Base-by-base conservation (phyloP, 495 filamentous ascomycete genomes). In the Aspergillus carlsbadensis region DNA sequence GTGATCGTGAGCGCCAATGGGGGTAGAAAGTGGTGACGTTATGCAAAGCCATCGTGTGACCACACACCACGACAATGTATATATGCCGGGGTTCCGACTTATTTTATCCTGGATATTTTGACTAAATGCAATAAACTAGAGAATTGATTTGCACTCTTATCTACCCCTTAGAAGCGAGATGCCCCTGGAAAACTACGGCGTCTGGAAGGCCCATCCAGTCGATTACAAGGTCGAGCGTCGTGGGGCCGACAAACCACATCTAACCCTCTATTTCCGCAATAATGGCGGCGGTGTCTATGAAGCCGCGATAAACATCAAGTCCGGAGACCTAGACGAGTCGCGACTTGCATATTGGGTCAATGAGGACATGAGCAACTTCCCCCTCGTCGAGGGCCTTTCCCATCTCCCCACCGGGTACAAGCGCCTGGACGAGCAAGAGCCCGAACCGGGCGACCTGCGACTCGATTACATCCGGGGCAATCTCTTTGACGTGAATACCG, bases 391-490 rank as follows among this genome's bases (percentile, higher is more conserved):
- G 26, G 26, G 4, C 26, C 26, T 29, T 3, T 29, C 26, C 4
- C 4, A 8, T 29, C 26, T 29, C 8, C 3, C 3, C 4, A 29
- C 26, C 26, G 26, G 26, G 4, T 29, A 4, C 26, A 3, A 29
- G 3, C 26, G 26, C 26, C 8, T 29, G 8, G 26, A 29, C 26
- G 26, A 29, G 53, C 13, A 8, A 7, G 51, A 29, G 10, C 37
- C 37, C 8, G 37, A 41, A 10, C 40, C 47, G 15, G 22, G 21
- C 11, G 52, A 60, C 34, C 39, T 40, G 3, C 41, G 55, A 20
- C 60, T 71, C 24, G 71, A 74, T 56, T 72, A 66, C 52, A 60
- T 72, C 57, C 66, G 71, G 15, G 53, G 57, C 1, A 57, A 60
- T 40, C 37, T 74, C 37, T 61, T 72, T 45, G 45, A 62, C 20